A percentile compares a stretch with the other conserved stretches of the same genome.
Conservation (phyloP, 2,329 filamentous ascomycete genomes). For the Colletotrichum spinosum region DNA sequence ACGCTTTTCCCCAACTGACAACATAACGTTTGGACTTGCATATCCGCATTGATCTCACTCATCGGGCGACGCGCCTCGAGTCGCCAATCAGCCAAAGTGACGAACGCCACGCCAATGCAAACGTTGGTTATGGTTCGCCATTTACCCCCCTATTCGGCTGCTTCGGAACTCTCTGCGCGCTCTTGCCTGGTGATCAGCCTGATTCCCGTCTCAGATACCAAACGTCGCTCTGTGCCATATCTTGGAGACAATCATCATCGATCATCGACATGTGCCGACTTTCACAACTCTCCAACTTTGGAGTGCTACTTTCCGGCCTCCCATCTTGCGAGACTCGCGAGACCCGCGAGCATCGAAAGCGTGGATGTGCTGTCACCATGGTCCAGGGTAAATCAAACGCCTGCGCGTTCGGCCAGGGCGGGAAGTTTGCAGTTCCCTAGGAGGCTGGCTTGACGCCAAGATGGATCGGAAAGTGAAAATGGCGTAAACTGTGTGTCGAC, state of each 20-base stretch:
- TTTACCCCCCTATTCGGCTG: conserved; percentile 26
- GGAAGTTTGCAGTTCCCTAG: no score
- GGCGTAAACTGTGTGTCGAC: no score
- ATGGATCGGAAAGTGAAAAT: not conserved
- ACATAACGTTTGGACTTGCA: conserved; percentile 25
- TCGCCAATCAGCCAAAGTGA: conserved; percentile 8
- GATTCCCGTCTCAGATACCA: conserved; percentile 37
- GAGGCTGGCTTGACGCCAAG: not conserved
- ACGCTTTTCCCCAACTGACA: conserved; percentile 7
- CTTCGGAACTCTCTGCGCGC: conserved; percentile 33
- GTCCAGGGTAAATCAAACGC: no score
- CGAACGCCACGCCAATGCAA: conserved; percentile 32
- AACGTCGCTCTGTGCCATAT: conserved; percentile 32
- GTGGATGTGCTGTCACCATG: no score
- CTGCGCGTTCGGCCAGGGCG: no score
- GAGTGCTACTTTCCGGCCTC: no score
- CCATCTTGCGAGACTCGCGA: no score
- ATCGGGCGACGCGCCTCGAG: not conserved
- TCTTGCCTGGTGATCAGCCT: conserved; percentile 35
- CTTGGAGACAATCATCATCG: conserved; percentile 6
- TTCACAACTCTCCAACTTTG: no score
- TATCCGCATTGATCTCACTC: conserved; percentile 33
- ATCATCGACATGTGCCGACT: not conserved
- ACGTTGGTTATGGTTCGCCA: conserved; percentile 27
- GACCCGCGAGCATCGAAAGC: no score